These are phyloP conservation scores for Hanseniaspora lachancei DNA, from an alignment of 805 yeast species.

Conservation along the genomic window DNA sequence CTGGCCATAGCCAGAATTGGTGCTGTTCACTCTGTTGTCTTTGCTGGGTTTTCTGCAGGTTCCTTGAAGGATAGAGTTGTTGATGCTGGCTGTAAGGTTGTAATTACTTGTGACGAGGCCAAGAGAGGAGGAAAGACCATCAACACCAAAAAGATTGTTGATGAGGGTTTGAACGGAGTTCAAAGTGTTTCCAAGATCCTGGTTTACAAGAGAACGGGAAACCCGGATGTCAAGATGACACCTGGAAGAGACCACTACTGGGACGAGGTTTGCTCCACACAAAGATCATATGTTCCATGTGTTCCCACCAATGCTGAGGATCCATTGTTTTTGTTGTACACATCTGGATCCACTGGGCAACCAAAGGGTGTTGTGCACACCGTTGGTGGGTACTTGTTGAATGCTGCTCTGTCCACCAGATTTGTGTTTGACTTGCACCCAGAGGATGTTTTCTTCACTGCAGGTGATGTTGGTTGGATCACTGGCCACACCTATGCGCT, in stretches of 20 bases:
- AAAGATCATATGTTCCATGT: conserved; percentile 77
- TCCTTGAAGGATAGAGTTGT: conserved; percentile 81
- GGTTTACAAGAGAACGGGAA: conserved; percentile 81
- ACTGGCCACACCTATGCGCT: conserved; percentile 95
- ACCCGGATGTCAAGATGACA: conserved; percentile 54
- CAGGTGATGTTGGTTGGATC: conserved; percentile 99
- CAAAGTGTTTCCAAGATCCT: conserved; percentile 65
- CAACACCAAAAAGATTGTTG: conserved; percentile 85
- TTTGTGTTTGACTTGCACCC: conserved; percentile 88
- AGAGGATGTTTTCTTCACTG: conserved; percentile 81
- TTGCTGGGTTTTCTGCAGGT: conserved; percentile 93
- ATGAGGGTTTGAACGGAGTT: conserved; percentile 74
- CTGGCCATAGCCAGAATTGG: conserved; percentile 88
- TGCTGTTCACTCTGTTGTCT: conserved; percentile 89
- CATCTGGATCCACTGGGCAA: conserved; percentile 96
- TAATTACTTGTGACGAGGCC: conserved; percentile 91
- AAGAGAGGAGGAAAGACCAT: conserved; percentile 91
- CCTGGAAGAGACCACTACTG: conserved; percentile 85
- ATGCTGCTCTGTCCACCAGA: conserved; percentile 82
- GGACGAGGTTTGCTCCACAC: conserved; percentile 77
- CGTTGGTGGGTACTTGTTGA: conserved; percentile 88
- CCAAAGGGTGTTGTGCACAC: conserved; percentile 97
- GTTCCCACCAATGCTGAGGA: conserved; percentile 82
- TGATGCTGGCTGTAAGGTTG: conserved; percentile 74
- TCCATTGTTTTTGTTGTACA: conserved; percentile 87